phyloP scores from a whole-genome alignment of 1,284 basidiomycete species.

The Rhodotorula sp. region DNA sequence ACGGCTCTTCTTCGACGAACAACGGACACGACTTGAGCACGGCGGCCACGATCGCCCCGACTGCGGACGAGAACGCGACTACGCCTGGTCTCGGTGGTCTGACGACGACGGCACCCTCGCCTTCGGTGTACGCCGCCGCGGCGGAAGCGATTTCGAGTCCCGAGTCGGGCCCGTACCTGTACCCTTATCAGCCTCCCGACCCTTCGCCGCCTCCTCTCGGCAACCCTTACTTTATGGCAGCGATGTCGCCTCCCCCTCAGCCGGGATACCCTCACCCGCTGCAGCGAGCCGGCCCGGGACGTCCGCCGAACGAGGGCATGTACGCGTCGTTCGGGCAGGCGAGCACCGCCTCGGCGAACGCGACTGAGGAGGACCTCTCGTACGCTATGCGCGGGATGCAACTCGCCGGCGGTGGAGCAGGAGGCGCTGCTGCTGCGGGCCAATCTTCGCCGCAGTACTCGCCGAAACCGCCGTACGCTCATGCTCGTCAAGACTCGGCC shows the following conservation, averaged over 20 bases:
- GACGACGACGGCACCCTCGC: not conserved
- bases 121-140: constrained; percentile 2
- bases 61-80: too few species aligned
- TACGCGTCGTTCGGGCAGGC: constrained; percentile 14
- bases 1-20: too few species aligned
- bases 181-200: constrained; percentile 26
- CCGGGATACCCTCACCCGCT: not conserved
- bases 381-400: constrained; percentile 26
- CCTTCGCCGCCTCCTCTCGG: constrained; percentile 27
- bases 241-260: constrained; percentile 12
- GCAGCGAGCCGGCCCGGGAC: not conserved
- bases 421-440: not conserved
- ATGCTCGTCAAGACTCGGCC: constrained; percentile 18
- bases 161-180: constrained; percentile 18
- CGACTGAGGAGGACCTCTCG: constrained; percentile 35
- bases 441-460: constrained; percentile 11
- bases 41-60: too few species aligned
- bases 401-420: not conserved
- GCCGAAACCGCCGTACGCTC: constrained; percentile 13
- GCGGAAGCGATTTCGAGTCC: constrained; percentile 9
- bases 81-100: too few species aligned
- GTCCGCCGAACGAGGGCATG: constrained; percentile 1
- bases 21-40: too few species aligned
- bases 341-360: not conserved
- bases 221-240: constrained; percentile 23